A percentile compares a stretch with the other conserved stretches of the same genome.
phyloP scores from a whole-genome alignment of 768 basidiomycete genomes.

The Boletus rubescentipes region DNA sequence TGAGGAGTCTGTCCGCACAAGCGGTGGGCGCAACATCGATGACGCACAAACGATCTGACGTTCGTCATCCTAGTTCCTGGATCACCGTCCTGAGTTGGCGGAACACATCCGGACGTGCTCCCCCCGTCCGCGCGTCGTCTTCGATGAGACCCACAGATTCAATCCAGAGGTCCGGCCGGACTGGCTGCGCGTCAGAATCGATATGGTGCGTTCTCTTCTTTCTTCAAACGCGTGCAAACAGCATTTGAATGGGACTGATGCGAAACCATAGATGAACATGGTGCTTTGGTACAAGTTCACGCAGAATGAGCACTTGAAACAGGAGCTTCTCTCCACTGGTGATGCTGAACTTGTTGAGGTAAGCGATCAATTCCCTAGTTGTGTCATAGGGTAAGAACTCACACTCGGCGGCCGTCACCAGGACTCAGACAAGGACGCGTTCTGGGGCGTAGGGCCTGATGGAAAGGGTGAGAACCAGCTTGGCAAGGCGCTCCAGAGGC shows the following conservation, averaged over 20 bases:
- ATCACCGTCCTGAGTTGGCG: slow-evolving; percentile 35
- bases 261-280: slow-evolving; percentile 35
- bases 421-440: slow-evolving; percentile 36
- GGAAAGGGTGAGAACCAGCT: slow-evolving; percentile 40
- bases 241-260: slow-evolving; percentile 10
- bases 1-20: not conserved
- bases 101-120: slow-evolving; percentile 37
- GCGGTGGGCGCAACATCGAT: slow-evolving; percentile 7
- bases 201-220: slow-evolving; percentile 28
- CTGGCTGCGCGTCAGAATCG: slow-evolving; percentile 34
- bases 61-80: slow-evolving; percentile 28
- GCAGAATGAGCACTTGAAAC: slow-evolving; percentile 38
- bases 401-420: slow-evolving; percentile 17
- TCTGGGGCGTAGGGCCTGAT: slow-evolving; percentile 43
- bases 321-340: slow-evolving; percentile 38
- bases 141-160: slow-evolving; percentile 36
- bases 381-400: slow-evolving; percentile 8
- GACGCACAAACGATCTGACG: slow-evolving; percentile 21
- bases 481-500: slow-evolving; percentile 40
- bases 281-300: slow-evolving; percentile 41
- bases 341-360: slow-evolving; percentile 40
- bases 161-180: slow-evolving; percentile 37
- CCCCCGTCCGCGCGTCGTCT: slow-evolving; percentile 31
- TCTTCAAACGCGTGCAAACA: slow-evolving; percentile 15
- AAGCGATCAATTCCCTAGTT: slow-evolving; percentile 20